Evolutionary conservation across 2,329 filamentous ascomycete species (phyloP).

Genomic region (Nothopassalora personata): DNA sequence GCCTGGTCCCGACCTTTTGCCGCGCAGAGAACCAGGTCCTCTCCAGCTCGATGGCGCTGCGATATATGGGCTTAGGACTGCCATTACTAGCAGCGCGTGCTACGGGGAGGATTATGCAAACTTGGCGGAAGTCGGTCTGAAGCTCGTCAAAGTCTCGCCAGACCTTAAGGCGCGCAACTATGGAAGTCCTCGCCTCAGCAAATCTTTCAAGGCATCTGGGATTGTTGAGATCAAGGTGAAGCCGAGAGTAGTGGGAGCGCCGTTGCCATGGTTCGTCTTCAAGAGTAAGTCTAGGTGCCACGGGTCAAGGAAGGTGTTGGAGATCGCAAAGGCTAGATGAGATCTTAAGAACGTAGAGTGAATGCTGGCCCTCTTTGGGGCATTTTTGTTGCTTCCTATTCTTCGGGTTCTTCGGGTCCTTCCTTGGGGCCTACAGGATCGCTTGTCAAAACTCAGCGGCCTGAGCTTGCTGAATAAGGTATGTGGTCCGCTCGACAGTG

Average conservation of each 20-base stretch:
- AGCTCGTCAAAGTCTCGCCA: slow-evolving; percentile 22
- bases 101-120: slow-evolving; percentile 26
- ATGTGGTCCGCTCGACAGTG: too few species aligned
- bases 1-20: not conserved
- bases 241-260: not conserved
- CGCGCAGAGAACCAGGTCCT: not conserved
- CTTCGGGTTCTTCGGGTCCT: too few species aligned
- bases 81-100: slow-evolving; percentile 14
- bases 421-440: too few species aligned
- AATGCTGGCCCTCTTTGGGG: too few species aligned
- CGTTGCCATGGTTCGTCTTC: slow-evolving; percentile 3
- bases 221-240: slow-evolving; percentile 9
- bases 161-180: slow-evolving; percentile 29
- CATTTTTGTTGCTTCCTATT: too few species aligned
- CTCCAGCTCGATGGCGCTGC: slow-evolving; percentile 20
- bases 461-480: too few species aligned
- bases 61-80: slow-evolving; percentile 14
- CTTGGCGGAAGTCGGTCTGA: slow-evolving; percentile 25
- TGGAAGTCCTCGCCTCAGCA: slow-evolving; percentile 14
- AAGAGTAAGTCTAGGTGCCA: not conserved
- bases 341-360: too few species aligned
- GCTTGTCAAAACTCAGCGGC: too few species aligned
- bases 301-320: too few species aligned
- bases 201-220: slow-evolving; percentile 6
- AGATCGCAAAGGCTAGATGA: too few species aligned